Base-by-base conservation (phyloP, 257 asterid species). In the Scutellaria minor region DNA sequence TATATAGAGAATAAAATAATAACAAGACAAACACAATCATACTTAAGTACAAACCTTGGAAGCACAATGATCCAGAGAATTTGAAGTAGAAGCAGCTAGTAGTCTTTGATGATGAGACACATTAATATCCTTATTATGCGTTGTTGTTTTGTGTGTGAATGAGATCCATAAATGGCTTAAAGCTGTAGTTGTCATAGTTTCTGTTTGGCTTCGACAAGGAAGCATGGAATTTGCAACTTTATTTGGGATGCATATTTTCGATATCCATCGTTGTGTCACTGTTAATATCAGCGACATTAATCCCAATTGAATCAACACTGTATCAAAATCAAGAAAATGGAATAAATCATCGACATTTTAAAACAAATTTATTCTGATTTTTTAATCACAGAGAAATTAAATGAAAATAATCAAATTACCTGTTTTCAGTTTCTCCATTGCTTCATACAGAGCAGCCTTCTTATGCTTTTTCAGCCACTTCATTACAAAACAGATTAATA, bases 261-360 rank as follows among this genome's bases (percentile, higher is more conserved):
- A 82, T 44, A 89, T 74, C 1, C 68, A 68, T 40, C 85, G 71
- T 74, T 86, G 90, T 4, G 84, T 79, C 70, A 83, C 93, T 1
- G 92, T 81, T 64, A 91, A 73, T 39, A 82, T 78, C 40, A 91
- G 82, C 7, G 97, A 91, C 85, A 91, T 85, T 47, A 89, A 91
- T 58, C 96, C 97, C 82, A 91, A 64, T 9, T 84, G 86, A 91
- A 89, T 91, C 85, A 91, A 64, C 70, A 87, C 97, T 89, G 86
- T 75, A 73, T 24, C 27, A 24, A 24, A 24, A 24, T 24, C 27
- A 24, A 24, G 27, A 24, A 24, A 24, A 24, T 24, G 27, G 2
- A 24, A 24, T 24, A 24, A 24, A 24, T 24, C 1, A 24, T 24
- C 27, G 2, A 24, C 27, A 24, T 24, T 24, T 24, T 1, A 24